These are phyloP conservation scores for Pittosporum tobira DNA, from an alignment of 129 eudicot species.

Conservation along the genomic window DNA sequence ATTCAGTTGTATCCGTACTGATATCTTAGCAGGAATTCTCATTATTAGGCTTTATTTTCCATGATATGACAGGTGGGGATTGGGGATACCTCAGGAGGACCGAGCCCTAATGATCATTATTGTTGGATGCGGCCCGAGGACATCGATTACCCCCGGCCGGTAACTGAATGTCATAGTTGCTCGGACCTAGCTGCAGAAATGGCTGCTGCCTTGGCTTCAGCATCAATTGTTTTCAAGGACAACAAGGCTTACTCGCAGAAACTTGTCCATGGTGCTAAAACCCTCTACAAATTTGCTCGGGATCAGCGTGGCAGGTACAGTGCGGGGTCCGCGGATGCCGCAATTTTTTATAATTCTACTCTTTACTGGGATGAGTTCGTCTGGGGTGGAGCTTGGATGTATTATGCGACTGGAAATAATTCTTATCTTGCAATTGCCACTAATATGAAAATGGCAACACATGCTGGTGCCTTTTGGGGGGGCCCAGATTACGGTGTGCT, in stretches of 20 bases:
- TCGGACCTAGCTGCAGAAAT: slow-evolving; percentile 96
- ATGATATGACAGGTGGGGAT: slow-evolving; percentile 53
- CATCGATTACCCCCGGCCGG: slow-evolving; percentile 76
- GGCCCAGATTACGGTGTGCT: slow-evolving; percentile 87
- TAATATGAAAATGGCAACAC: slow-evolving; percentile 57
- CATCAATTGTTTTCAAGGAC: slow-evolving; percentile 92
- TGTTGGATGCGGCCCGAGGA: slow-evolving; percentile 97
- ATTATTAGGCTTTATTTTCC: background rate
- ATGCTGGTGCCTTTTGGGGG: slow-evolving; percentile 97
- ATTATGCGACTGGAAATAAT: slow-evolving; percentile 82
- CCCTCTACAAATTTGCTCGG: slow-evolving; percentile 73
- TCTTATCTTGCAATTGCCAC: slow-evolving; percentile 81
- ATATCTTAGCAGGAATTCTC: background rate
- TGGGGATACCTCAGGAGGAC: slow-evolving; percentile 76
- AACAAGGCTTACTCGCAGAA: slow-evolving; percentile 80
- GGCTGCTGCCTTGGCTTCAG: slow-evolving; percentile 97
- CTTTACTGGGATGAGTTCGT: slow-evolving; percentile 88
- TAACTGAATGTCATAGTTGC: slow-evolving; percentile 52
- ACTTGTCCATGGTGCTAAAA: slow-evolving; percentile 89
- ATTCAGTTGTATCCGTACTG: background rate
- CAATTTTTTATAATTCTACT: slow-evolving; percentile 64
- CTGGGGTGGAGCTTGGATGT: slow-evolving; percentile 94
- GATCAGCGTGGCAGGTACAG: slow-evolving; percentile 72
- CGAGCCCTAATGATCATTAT: slow-evolving; percentile 68
- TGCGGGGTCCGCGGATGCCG: slow-evolving; percentile 49